phyloP scores from a whole-genome alignment of 1,284 basidiomycete species.

The Phlebopus sp. region DNA sequence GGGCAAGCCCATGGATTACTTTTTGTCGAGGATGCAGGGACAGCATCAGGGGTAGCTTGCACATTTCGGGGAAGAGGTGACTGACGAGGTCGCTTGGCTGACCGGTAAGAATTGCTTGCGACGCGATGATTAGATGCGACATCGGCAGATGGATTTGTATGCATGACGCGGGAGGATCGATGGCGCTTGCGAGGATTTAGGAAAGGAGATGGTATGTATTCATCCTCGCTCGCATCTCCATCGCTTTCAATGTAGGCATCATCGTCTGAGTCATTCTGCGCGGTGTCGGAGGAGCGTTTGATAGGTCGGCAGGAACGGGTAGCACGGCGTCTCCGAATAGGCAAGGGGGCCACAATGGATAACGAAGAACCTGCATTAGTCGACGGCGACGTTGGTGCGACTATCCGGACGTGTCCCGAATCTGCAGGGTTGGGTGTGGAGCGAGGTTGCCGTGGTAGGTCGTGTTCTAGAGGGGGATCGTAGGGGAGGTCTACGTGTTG shows the following conservation, averaged over 20 bases:
- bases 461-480: slow-evolving; percentile 11
- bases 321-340: slow-evolving; percentile 5
- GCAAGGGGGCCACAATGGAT: background rate
- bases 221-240: slow-evolving; percentile 28
- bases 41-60: slow-evolving; percentile 26
- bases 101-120: slow-evolving; percentile 5
- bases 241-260: slow-evolving; percentile 29
- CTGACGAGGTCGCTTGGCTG: slow-evolving; percentile 31
- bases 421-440: slow-evolving; percentile 2
- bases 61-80: slow-evolving; percentile 40
- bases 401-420: background rate
- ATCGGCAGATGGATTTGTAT: background rate
- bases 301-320: slow-evolving; percentile 14
- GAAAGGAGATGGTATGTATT: slow-evolving; percentile 31
- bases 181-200: slow-evolving; percentile 23
- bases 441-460: slow-evolving; percentile 3
- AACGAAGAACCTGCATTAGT: background rate
- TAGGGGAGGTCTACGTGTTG: slow-evolving; percentile 13
- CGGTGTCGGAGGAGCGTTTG: slow-evolving; percentile 2
- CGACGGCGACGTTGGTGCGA: background rate
- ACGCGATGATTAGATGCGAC: slow-evolving; percentile 8
- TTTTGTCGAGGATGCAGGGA: slow-evolving; percentile 18
- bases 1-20: slow-evolving; percentile 33
- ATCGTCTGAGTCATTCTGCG: slow-evolving; percentile 12
- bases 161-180: slow-evolving; percentile 11